Evolutionary conservation across 768 basidiomycete genomes (phyloP).

Genomic region (Daedaleopsis sinensis): DNA sequence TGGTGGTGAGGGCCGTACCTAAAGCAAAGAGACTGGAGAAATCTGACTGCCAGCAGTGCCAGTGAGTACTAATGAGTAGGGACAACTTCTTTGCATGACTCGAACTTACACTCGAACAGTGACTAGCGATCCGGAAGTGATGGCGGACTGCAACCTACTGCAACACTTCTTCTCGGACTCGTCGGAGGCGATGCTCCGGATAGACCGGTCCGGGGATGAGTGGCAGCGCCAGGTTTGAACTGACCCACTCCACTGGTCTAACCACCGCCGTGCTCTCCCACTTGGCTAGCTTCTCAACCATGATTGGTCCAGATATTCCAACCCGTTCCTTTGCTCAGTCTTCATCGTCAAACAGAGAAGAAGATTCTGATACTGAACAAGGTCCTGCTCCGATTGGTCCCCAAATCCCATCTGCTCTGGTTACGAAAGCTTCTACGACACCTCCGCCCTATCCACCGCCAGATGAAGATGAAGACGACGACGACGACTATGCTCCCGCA

Average conservation of each 20-base stretch:
- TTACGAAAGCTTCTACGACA: conserved; percentile 14
- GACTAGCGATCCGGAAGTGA: too few relatives aligned
- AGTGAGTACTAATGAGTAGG: too few relatives aligned
- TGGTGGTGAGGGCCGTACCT: too few relatives aligned
- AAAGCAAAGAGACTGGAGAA: too few relatives aligned
- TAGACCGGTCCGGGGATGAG: neutral
- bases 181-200: neutral
- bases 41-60: too few relatives aligned
- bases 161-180: too few relatives aligned
- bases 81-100: too few relatives aligned
- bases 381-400: conserved; percentile 26
- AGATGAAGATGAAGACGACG: conserved; percentile 54
- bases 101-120: too few relatives aligned
- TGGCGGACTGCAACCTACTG: too few relatives aligned
- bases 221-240: neutral
- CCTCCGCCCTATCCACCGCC: conserved; percentile 20
- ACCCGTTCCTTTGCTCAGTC: conserved; percentile 16
- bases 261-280: neutral
- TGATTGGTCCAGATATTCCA: conserved; percentile 34
- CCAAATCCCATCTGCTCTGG: conserved; percentile 20
- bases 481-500: conserved; percentile 72
- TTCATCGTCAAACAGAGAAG: conserved; percentile 1
- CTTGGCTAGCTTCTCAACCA: neutral
- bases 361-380: conserved; percentile 7
- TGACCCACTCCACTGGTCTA: neutral